Evolutionary conservation across 169 alveolate genomes (phyloP).

Genomic region (Plasmodium gallinaceum): DNA sequence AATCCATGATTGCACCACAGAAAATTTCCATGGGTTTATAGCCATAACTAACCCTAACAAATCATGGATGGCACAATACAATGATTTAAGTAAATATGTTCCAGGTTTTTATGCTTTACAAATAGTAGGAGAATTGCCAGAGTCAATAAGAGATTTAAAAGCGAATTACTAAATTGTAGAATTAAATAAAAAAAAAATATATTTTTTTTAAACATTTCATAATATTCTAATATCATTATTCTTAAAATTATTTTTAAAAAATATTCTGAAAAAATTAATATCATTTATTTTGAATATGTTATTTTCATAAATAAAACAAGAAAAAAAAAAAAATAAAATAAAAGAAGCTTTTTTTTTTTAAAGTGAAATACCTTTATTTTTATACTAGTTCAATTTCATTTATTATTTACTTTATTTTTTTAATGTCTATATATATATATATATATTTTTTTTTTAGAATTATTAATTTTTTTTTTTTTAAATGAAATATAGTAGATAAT

Average conservation of each 20-base stretch:
- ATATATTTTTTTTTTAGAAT: no score
- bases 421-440: no score
- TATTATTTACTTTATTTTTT: no score
- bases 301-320: no score
- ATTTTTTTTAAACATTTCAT: background rate
- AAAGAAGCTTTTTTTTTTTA: no score
- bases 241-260: background rate
- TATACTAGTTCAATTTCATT: no score
- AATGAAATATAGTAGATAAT: no score
- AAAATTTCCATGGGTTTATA: constrained; percentile 88
- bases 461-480: no score
- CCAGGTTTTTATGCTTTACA: constrained; percentile 93
- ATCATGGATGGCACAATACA: constrained; percentile 93
- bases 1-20: constrained; percentile 89
- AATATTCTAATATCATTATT: background rate
- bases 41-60: constrained; percentile 88
- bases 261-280: background rate
- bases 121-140: constrained; percentile 90
- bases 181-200: background rate
- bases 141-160: constrained; percentile 79
- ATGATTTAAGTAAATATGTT: constrained; percentile 84
- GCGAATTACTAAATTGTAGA: constrained; percentile 24
- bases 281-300: no score
- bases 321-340: no score
- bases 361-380: no score